Percentiles rank a stretch among this genome's conserved stretches.
phyloP scores from a whole-genome alignment of 345 rosid species.

The Cardamine occulta region DNA sequence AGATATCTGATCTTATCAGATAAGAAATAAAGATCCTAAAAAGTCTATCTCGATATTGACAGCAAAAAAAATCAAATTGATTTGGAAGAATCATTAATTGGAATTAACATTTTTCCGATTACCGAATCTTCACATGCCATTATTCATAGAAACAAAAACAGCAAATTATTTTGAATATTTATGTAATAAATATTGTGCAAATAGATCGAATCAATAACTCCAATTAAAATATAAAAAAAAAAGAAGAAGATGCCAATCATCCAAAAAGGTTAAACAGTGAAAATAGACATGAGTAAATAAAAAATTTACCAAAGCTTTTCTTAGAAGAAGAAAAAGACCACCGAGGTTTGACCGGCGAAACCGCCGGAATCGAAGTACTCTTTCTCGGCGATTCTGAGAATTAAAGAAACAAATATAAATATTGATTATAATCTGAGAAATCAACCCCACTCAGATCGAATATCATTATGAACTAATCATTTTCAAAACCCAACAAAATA shows the following conservation, averaged over 20 bases:
- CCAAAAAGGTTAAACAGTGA: neutral
- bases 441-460: conserved; percentile 33
- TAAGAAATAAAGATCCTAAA: conserved; percentile 3
- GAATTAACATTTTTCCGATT: conserved; percentile 12
- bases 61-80: conserved; percentile 13
- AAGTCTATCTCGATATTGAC: conserved; percentile 18
- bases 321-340: conserved; percentile 50
- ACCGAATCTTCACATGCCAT: conserved; percentile 31
- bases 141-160: conserved; percentile 16
- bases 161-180: neutral
- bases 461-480: conserved; percentile 39
- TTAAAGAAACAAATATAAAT: neutral
- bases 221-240: neutral
- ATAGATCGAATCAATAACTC: conserved; percentile 13
- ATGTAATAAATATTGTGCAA: neutral
- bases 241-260: neutral
- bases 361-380: conserved; percentile 30
- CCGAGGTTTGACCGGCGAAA: conserved; percentile 40
- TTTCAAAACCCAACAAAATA: neutral
- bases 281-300: neutral
- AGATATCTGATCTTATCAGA: conserved; percentile 22
- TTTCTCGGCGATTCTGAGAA: conserved; percentile 41
- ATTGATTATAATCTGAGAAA: neutral
- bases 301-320: conserved; percentile 44
- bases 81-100: conserved; percentile 8